Evolutionary conservation across 2,329 filamentous ascomycete species (phyloP).

Genomic region (Fusarium virguliforme): DNA sequence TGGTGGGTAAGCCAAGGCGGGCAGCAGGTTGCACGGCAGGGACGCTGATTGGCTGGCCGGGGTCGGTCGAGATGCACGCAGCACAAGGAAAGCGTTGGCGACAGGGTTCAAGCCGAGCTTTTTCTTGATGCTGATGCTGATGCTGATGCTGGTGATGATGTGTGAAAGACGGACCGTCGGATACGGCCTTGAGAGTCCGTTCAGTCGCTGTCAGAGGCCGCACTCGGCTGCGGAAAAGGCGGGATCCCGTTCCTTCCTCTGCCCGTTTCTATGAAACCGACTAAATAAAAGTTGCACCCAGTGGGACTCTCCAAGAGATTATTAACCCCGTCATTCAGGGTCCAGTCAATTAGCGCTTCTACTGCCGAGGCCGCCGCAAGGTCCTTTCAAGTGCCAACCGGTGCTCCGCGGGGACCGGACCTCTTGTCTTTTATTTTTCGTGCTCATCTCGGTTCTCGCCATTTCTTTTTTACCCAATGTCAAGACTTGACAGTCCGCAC

Average conservation of each 20-base stretch:
- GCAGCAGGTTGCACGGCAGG: constrained; percentile 12
- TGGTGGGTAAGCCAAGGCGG: constrained; percentile 38
- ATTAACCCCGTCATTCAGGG: constrained; percentile 6
- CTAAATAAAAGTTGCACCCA: constrained; percentile 6
- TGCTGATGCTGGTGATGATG: not conserved
- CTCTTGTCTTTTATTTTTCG: not conserved
- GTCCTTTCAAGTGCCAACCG: not conserved
- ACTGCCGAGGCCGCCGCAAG: not conserved
- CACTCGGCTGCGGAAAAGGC: not conserved
- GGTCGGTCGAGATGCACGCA: not conserved
- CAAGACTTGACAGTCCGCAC: not conserved
- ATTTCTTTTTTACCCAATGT: not conserved
- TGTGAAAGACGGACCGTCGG: not conserved
- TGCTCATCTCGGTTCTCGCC: not conserved
- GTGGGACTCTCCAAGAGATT: constrained; percentile 8
- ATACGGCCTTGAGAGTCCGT: not conserved
- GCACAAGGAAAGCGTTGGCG: constrained; percentile 9
- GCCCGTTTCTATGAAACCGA: constrained; percentile 1
- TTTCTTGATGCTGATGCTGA: constrained; percentile 18
- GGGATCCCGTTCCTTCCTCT: not conserved
- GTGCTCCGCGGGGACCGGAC: constrained; percentile 4
- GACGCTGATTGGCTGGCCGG: constrained; percentile 26
- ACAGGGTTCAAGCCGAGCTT: constrained; percentile 21
- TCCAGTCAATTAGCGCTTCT: constrained; percentile 11
- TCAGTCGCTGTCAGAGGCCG: not conserved